These are phyloP conservation scores for Durotheca rogersii DNA, from an alignment of 495 filamentous ascomycete genomes.

Conservation along the genomic window DNA sequence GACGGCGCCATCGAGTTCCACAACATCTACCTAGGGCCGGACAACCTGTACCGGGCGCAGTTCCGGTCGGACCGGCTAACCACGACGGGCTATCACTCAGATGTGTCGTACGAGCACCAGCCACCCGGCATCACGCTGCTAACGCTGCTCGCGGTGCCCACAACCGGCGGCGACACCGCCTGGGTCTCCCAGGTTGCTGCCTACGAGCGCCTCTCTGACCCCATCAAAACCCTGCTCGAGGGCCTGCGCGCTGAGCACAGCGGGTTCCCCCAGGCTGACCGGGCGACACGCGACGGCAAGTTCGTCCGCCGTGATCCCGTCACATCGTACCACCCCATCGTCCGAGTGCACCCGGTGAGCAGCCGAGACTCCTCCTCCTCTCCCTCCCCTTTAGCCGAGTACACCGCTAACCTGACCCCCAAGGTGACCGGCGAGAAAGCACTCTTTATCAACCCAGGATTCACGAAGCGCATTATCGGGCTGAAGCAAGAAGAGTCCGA, in stretches of 20 bases:
- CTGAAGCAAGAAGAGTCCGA: slow-evolving; percentile 70
- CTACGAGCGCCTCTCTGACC: slow-evolving; percentile 66
- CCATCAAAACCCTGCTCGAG: slow-evolving; percentile 72
- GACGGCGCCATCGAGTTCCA: slow-evolving; percentile 47
- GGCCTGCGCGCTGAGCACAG: slow-evolving; percentile 70
- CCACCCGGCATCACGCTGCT: slow-evolving; percentile 76
- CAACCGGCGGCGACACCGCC: slow-evolving; percentile 74
- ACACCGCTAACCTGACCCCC: slow-evolving; percentile 1
- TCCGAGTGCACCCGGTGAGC: slow-evolving; percentile 63
- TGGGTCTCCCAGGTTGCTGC: slow-evolving; percentile 75
- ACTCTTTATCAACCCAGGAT: slow-evolving; percentile 78
- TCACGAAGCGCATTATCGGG: slow-evolving; percentile 74
- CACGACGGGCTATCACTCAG: slow-evolving; percentile 40
- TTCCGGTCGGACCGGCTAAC: slow-evolving; percentile 52
- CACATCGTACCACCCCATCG: slow-evolving; percentile 66
- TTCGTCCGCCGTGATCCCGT: slow-evolving; percentile 68
- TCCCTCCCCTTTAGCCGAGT: neutral
- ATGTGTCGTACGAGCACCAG: slow-evolving; percentile 73
- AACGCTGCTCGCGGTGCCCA: slow-evolving; percentile 67
- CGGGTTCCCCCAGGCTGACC: slow-evolving; percentile 68
- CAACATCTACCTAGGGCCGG: slow-evolving; percentile 52
- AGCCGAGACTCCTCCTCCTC: neutral
- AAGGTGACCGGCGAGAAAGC: slow-evolving; percentile 74
- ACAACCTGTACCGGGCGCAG: slow-evolving; percentile 46
- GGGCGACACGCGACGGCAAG: slow-evolving; percentile 59